Evolutionary conservation across 371 early-diverging fungal species (phyloP), one percentile per base, ranked within the genome.

Genomic region (Umbelopsis sp.): DNA sequence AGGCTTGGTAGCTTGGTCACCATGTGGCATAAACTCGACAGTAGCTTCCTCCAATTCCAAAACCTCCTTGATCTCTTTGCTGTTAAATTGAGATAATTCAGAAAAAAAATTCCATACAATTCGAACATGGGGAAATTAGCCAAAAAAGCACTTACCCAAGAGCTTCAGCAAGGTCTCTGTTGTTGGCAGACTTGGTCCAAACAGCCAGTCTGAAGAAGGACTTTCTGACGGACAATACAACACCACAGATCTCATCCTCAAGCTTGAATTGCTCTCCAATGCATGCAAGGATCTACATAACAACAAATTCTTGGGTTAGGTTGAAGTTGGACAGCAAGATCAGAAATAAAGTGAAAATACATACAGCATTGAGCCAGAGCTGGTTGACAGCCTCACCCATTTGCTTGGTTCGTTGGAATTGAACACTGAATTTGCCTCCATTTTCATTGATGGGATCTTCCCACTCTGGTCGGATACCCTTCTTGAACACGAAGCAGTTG

Each of bases 381-480:
- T 86, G 80, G 76, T 95, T 92, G 70, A 94, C 88, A 51, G 92
- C 90, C 44, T 84, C 80, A 67, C 85, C 92, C 24, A 84, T 86
- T 77, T 86, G 86, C 35, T 75, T 72, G 52, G 77, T 75, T 75
- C 92, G 88, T 44, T 83, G 86, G 53, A 97, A 77, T 70, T 92
- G 91, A 53, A 94, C 77, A 64, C 94, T 91, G 93, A 98, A 97
- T 78, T 96, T 95, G 52, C 99, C 99, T 70, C 99, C 99, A 38
- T 93, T 84, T 38, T 83, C 87, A 86, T 99, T 99, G 51, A 81
- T 90, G 10, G 87, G 76, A 78, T 99, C 99, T 82, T 99, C 99
- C 99, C 99, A 99, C 92, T 92, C 93, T 10, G 99, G 99, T 78
- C 91, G 89, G 68, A 99, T 89, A 20, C 96, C 97, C 63, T 92